These are phyloP conservation scores for Lolium rigidum DNA, from an alignment of 176 grass and related monocot species.

Conservation along the genomic window DNA sequence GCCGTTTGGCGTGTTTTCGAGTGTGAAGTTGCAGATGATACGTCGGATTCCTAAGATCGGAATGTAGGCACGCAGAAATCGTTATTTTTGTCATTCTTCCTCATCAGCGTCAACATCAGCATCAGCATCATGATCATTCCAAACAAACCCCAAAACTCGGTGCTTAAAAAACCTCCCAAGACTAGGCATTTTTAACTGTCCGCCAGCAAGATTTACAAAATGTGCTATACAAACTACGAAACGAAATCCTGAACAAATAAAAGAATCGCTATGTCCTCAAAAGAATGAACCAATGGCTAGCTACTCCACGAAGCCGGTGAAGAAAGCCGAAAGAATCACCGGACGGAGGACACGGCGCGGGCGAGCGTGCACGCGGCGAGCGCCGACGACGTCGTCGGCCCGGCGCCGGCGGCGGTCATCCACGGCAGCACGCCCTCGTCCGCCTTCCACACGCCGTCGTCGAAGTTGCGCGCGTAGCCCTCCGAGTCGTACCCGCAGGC, in stretches of 20 bases:
- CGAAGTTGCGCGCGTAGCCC: constrained; percentile 71
- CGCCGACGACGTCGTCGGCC: constrained; percentile 6
- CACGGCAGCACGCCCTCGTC: constrained; percentile 60
- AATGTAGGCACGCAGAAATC: too few relatives aligned
- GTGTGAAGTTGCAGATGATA: too few relatives aligned
- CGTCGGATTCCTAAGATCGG: too few relatives aligned
- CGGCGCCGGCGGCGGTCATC: constrained; percentile 29
- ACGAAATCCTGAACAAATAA: not conserved
- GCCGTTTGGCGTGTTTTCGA: too few relatives aligned
- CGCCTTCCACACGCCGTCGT: constrained; percentile 66
- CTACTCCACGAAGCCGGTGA: not conserved
- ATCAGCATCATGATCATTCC: too few relatives aligned
- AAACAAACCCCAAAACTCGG: too few relatives aligned
- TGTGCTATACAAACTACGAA: not conserved
- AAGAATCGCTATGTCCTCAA: not conserved
- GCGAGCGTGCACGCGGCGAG: constrained; percentile 36
- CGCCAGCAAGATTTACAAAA: not conserved
- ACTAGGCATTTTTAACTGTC: not conserved
- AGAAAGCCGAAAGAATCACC: not conserved
- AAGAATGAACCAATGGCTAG: too few relatives aligned
- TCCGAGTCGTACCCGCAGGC: constrained; percentile 58
- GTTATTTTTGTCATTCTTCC: too few relatives aligned
- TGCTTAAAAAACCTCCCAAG: too few relatives aligned
- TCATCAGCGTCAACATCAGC: too few relatives aligned
- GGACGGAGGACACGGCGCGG: not conserved